Base-by-base conservation (phyloP, 306 rosid species). In the Rubus idaeus region DNA sequence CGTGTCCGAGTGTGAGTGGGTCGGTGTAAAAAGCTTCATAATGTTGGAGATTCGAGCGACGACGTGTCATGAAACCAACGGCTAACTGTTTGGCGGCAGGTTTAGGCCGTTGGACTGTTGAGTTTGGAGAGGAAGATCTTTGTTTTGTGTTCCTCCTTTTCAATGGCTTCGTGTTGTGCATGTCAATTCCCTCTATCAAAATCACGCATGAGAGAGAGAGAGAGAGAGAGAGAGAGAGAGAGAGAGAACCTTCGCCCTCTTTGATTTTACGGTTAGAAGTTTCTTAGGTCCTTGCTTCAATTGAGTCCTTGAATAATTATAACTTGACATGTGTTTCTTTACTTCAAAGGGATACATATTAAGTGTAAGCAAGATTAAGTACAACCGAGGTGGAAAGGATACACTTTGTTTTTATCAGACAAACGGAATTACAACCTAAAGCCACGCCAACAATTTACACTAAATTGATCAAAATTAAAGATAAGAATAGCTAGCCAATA, bases 71-170 rank as follows among this genome's bases (percentile, higher is more conserved):
- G 18, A 14, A 40, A 10, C 16, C 10, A 41, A 23, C 20, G 20
- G n/a, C 65, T 42, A 64, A 45, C 52, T 51, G 3, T 40, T 66
- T 66, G 67, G 66, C 67, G 56, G 79, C 66, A 17, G 79, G 47
- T 76, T 14, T 10, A 9, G 35, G 4, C 46, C 56, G 57, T 52
- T 52, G 56, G 3, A n/a, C 9, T 41, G 67, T 5, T 52, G 20
- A 3, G 30, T 40, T 65, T 50, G 2, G 41, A 21, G 17, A 17
- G 26, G 37, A 35, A 60, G 52, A 35, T 75, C 71, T n/a, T 30
- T 39, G 52, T 75, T 50, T 8, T 30, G 62, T 46, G 37, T 16
- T 37, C 35, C 14, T 37, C 35, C 14, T 50, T 64, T n/a, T 10
- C 3, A 21, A 10, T 62, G 42, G 1, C 10, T 68, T 68, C 5